Base-by-base conservation (phyloP, 2,329 filamentous ascomycete species). In the Clarireedia sp. region DNA sequence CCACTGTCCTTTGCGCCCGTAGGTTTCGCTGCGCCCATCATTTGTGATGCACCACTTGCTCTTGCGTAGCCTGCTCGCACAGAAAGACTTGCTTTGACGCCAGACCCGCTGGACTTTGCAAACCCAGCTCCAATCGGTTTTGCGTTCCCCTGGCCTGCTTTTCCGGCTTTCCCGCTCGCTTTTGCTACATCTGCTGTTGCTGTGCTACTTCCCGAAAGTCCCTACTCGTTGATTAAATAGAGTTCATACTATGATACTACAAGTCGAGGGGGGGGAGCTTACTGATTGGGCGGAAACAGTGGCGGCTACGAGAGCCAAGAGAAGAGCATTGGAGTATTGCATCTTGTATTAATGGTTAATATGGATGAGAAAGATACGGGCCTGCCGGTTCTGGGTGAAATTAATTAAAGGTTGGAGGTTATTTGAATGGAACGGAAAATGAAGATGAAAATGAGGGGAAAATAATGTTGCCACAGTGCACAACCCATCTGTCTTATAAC, bases 271-370 rank as follows among this genome's bases (percentile, higher is more conserved):
- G 12, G 29, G 10, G 12, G 29, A 33, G 29, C 51, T 60, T 54
- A 60, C 58, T 16, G 56, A 54, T 56, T 59, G 52, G 29, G 60
- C 59, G 36, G 51, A 58, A 36, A 65, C 63, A 54, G 55, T 51
- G 43, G 52, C 43, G 14, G 63, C 60, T 50, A 61, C 58, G 49
- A 65, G 50, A 59, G 60, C 57, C 19, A 60, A 56, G 55, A 64
- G 40, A 46, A 66, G 33, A 54, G 63, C 19, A 52, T 49, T 59
- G 57, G 63, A 62, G 57, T 59, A 64, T 60, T 66, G 64, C 64
- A 66, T 66, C 10, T 54, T 62, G 58, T 12, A 41, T 50, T 7
- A 29, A 49, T 57, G 58, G 44, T 51, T 54, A 24, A 48, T n/a
- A 19, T 48, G 29, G 10, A 23, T 23, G 26, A 14, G 10, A 29